Conservation (phyloP, 192 early-diverging fungal species). For the Coemansia sp. region DNA sequence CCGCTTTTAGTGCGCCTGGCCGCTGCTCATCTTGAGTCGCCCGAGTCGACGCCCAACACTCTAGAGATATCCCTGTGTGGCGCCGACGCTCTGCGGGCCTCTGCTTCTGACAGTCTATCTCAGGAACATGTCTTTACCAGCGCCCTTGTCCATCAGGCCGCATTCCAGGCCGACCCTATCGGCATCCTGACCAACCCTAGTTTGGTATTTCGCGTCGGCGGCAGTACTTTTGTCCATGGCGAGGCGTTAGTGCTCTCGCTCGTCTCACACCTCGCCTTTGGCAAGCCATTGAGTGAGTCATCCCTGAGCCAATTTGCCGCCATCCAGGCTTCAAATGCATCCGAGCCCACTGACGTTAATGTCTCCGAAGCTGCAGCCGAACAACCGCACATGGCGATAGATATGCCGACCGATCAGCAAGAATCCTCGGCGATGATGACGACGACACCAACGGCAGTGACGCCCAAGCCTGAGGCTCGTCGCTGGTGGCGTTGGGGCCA, state of each 20-base stretch:
- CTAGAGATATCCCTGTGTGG: constrained; percentile 47
- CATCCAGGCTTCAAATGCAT: neutral
- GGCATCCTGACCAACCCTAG: constrained; percentile 30
- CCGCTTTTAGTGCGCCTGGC: neutral
- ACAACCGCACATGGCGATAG: neutral
- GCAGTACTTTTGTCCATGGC: constrained; percentile 29
- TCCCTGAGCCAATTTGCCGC: neutral
- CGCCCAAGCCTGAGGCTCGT: constrained; percentile 25
- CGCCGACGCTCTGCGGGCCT: constrained; percentile 24
- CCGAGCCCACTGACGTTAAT: neutral
- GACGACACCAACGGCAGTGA: neutral
- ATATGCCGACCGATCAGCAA: neutral
- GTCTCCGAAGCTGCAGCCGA: neutral
- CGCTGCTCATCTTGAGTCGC: constrained; percentile 5
- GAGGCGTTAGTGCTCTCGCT: constrained; percentile 41
- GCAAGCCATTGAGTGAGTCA: constrained; percentile 13
- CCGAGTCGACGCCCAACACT: neutral
- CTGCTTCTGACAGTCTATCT: neutral
- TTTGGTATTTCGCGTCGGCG: constrained; percentile 27
- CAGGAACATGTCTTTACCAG: constrained; percentile 23
- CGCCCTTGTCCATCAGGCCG: constrained; percentile 13
- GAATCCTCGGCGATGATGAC: neutral
- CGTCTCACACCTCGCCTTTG: constrained; percentile 48
- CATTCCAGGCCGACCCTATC: constrained; percentile 23
- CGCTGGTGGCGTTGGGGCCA: constrained; percentile 51